Evolutionary conservation across 2,329 filamentous ascomycete species (phyloP).

Genomic region (Emergomyces pasteurianus): DNA sequence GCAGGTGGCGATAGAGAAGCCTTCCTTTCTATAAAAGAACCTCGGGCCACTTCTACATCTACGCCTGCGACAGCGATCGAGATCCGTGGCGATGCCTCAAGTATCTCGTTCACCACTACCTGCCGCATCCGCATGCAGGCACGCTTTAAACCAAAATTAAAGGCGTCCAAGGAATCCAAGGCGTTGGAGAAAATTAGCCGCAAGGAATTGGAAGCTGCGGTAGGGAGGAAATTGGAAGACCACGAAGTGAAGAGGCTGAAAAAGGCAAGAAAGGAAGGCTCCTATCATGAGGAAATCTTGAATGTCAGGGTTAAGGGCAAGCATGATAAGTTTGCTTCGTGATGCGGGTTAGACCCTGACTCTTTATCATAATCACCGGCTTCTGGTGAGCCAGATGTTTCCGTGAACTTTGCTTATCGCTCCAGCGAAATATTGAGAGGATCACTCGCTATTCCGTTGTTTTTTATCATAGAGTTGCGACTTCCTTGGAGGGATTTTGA

Average conservation of each 20-base stretch:
- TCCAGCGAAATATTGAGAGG: not conserved
- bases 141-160: constrained; percentile 72
- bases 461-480: not conserved
- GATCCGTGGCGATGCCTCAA: constrained; percentile 63
- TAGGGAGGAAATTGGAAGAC: constrained; percentile 64
- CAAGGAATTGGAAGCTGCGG: constrained; percentile 71
- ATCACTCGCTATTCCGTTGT: not conserved
- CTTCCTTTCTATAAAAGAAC: constrained; percentile 52
- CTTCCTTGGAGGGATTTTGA: not conserved
- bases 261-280: constrained; percentile 69
- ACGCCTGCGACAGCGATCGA: constrained; percentile 45
- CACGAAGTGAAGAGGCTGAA: constrained; percentile 78
- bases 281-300: constrained; percentile 77
- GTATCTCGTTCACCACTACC: constrained; percentile 56
- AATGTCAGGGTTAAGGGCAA: constrained; percentile 85
- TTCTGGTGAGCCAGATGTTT: not conserved
- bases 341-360: not conserved
- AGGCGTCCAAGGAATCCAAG: constrained; percentile 70
- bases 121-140: constrained; percentile 87
- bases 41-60: constrained; percentile 26
- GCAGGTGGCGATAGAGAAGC: constrained; percentile 46
- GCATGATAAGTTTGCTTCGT: constrained; percentile 64
- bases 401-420: not conserved
- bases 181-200: constrained; percentile 74
- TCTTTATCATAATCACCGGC: not conserved